Evolutionary conservation across 2,329 filamentous ascomycete species (phyloP), one percentile per base, ranked within the genome.

Genomic region (Arthrobotrys pseudoclavata): DNA sequence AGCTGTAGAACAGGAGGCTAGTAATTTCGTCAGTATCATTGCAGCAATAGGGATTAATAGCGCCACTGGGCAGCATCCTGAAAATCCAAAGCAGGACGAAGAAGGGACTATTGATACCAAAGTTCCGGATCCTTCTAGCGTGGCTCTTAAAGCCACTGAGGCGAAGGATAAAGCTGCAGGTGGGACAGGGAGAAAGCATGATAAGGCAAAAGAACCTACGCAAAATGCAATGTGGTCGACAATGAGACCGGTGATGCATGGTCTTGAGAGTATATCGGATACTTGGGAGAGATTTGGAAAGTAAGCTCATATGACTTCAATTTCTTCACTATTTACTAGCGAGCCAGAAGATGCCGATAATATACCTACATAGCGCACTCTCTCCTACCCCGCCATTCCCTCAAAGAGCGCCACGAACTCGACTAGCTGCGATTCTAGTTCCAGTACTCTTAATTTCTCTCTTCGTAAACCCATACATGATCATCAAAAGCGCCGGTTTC

Each of bases 1-100:
- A 82, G 92, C 92, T 0, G 91, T 93, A 0, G 93, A 96, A 82
- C 89, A 92, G 77, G 93, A 96, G 83, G 93, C 93, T 0, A 91
- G 88, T 80, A 94, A 93, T 82, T 91, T 96, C 79, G 90, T 96
- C 74, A 91, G 90, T 67, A 88, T 90, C 37, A 89, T 96, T 64
- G 89, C 90, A 7, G 87, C 89, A 31, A 88, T 96, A 4, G 90
- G 92, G 0, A 84, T 95, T 18, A 91, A 90, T 57, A 92, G 91
- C 80, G 92, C 92, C 1, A 89, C 90, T 0, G 92, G 92, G 0
- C 93, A 94, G 82, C 89, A 94, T 79, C 91, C 92, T 0, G 89
- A 91, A 31, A 88, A 89, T 1, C 83, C 85, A n/a, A 84, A 85
- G 1, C 81, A 82, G 0, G 82, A 83, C 12, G 83, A 83, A 13